phyloP scores from a whole-genome alignment of 768 basidiomycete species.

The Podaxis carcinomalis region DNA sequence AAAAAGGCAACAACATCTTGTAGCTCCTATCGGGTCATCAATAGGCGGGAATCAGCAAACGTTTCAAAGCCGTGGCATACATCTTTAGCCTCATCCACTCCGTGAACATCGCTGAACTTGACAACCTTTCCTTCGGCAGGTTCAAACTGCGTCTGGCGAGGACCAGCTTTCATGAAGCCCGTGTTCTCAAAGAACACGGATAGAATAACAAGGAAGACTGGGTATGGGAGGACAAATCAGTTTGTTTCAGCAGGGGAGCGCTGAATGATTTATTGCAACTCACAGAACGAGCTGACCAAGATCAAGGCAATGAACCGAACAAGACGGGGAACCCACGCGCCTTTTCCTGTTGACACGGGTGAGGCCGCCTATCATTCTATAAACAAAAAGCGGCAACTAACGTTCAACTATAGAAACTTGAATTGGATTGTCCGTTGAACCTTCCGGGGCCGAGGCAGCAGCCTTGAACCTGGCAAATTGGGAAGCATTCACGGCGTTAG shows the following conservation, averaged over 20 bases:
- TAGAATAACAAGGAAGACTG: slow-evolving; percentile 80
- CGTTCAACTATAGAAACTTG: slow-evolving; percentile 82
- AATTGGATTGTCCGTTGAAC: slow-evolving; percentile 52
- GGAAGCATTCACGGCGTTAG: slow-evolving; percentile 20
- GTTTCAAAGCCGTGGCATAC: slow-evolving; percentile 32
- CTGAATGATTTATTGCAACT: slow-evolving; percentile 22
- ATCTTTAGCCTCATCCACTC: slow-evolving; percentile 95
- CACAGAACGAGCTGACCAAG: slow-evolving; percentile 61
- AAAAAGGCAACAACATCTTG: slow-evolving; percentile 94
- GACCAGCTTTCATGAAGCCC: slow-evolving; percentile 87
- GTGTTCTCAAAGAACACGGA: slow-evolving; percentile 91
- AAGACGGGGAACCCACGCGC: slow-evolving; percentile 59
- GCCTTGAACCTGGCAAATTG: slow-evolving; percentile 35
- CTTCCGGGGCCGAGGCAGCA: slow-evolving; percentile 20
- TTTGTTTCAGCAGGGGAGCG: neutral
- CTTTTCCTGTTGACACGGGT: slow-evolving; percentile 47
- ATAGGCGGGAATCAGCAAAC: neutral
- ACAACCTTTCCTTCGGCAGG: slow-evolving; percentile 76
- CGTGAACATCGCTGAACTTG: slow-evolving; percentile 94
- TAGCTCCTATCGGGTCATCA: slow-evolving; percentile 58
- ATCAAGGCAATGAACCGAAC: slow-evolving; percentile 58
- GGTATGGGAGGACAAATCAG: neutral
- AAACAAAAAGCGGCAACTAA: slow-evolving; percentile 30
- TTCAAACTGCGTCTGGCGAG: slow-evolving; percentile 78
- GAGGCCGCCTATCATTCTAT: neutral